Evolutionary conservation across 176 grass and related monocot species (phyloP), one percentile per base, ranked within the genome.

Genomic region (Avena sativa): DNA sequence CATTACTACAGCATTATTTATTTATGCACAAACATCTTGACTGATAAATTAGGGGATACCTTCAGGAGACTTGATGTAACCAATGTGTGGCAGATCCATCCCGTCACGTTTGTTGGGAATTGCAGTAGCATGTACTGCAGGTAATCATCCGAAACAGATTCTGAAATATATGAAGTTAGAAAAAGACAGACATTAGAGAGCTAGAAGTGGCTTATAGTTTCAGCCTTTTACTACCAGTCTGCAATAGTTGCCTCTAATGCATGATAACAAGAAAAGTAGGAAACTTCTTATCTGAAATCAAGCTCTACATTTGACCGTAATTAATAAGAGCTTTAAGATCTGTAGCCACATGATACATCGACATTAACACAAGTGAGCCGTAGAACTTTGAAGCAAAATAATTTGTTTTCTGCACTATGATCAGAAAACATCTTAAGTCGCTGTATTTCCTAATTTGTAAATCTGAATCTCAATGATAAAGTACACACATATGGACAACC

Each of bases 21-120:
- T 34, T 34, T 34, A 34, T 34, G 32, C 32, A 34, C 32, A 34
- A 34, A 34, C n/a, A 52, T 71, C 9, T 63, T 49, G 16, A 57
- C 16, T 44, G 55, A 81, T 12, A 74, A 28, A 80, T 79, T 32
- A 84, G 59, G 7, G 55, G 13, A 56, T 89, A 98, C 96, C 93
- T 95, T 95, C 49, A 98, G 50, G 66, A 98, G 92, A 76, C 90
- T 98, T 84, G 96, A 95, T 79, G 96, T 98, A 48, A 98, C 96
- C 61, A 98, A 74, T 12, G 92, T 92, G 81, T 95, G 81, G 66
- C 96, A 95, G 65, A 98, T 87, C 96, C 93, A 98, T 86, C 96
- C 96, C 61, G 96, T 98, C 73, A 98, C 79, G 92, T 98, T 98
- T 82, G 96, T 98, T 23, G 96, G 96, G 58, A 98, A 91, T 43